Conservation (phyloP, 2,329 filamentous ascomycete genomes). For the Pestalotiopsis sp. region DNA sequence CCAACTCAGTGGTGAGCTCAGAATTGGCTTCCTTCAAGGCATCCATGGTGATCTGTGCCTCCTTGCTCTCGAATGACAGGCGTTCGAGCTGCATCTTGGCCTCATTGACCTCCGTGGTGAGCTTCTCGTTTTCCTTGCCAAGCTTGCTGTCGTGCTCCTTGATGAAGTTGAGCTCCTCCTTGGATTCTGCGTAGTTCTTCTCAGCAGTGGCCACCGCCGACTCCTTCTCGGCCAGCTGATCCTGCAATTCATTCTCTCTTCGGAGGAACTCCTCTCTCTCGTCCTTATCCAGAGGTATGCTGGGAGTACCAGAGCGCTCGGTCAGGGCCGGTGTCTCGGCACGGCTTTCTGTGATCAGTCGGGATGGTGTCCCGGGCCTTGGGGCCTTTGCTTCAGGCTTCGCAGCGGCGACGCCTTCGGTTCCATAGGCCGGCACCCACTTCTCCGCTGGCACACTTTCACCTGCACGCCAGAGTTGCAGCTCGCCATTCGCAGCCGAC, state of each 20-base stretch:
- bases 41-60: slow-evolving; percentile 97
- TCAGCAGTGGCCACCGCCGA: slow-evolving; percentile 78
- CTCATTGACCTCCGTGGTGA: slow-evolving; percentile 86
- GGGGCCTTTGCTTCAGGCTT: slow-evolving; percentile 46
- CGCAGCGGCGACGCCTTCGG: slow-evolving; percentile 50
- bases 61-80: slow-evolving; percentile 93
- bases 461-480: slow-evolving; percentile 84
- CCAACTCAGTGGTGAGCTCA: slow-evolving; percentile 88
- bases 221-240: slow-evolving; percentile 93
- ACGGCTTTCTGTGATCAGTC: slow-evolving; percentile 58
- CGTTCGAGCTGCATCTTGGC: slow-evolving; percentile 97
- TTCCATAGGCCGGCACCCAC: slow-evolving; percentile 73
- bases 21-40: slow-evolving; percentile 93
- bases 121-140: slow-evolving; percentile 86
- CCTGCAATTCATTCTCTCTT: slow-evolving; percentile 95
- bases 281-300: slow-evolving; percentile 88
- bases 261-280: slow-evolving; percentile 95
- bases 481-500: slow-evolving; percentile 56
- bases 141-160: slow-evolving; percentile 85
- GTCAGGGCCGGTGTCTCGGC: slow-evolving; percentile 68
- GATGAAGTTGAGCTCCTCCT: slow-evolving; percentile 82
- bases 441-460: slow-evolving; percentile 86
- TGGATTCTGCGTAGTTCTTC: slow-evolving; percentile 78
- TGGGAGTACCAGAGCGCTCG: slow-evolving; percentile 85
- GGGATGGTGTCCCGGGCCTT: slow-evolving; percentile 56